A percentile compares a stretch with the other conserved stretches of the same genome.
Evolutionary conservation across 2,329 filamentous ascomycete species (phyloP).

Genomic region (Hymenotorrendiella dingleyae): DNA sequence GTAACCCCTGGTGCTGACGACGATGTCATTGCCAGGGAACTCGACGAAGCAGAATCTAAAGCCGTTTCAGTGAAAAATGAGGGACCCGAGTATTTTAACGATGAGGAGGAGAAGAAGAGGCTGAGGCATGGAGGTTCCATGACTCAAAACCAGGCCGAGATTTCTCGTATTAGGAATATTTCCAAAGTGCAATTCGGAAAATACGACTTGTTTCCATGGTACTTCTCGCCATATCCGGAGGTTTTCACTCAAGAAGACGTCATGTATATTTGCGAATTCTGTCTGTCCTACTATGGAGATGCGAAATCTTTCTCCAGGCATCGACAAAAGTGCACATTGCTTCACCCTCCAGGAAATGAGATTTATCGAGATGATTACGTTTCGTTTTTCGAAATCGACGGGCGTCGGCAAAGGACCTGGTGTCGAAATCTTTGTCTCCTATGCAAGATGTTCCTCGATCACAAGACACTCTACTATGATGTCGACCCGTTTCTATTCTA

Average conservation of each 20-base stretch:
- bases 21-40: constrained; percentile 46
- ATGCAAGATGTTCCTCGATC: constrained; percentile 93
- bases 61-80: constrained; percentile 30
- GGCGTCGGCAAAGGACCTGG: constrained; percentile 87
- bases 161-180: constrained; percentile 91
- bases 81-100: constrained; percentile 49
- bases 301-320: constrained; percentile 79
- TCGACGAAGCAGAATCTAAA: constrained; percentile 43
- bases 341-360: constrained; percentile 94
- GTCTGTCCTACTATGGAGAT: constrained; percentile 83
- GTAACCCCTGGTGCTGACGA: constrained; percentile 28
- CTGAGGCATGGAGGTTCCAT: constrained; percentile 91
- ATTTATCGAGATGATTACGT: constrained; percentile 94
- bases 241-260: constrained; percentile 82
- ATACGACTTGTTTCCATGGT: constrained; percentile 93
- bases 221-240: constrained; percentile 95
- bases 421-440: constrained; percentile 93
- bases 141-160: constrained; percentile 97
- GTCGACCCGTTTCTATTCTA: constrained; percentile 99
- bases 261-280: constrained; percentile 97
- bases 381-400: constrained; percentile 96
- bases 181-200: constrained; percentile 91
- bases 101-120: constrained; percentile 94
- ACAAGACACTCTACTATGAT: constrained; percentile 98
- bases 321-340: constrained; percentile 79